These are phyloP conservation scores for Hansenula lynferdii DNA, from an alignment of 1,139 yeast species.

Conservation along the genomic window DNA sequence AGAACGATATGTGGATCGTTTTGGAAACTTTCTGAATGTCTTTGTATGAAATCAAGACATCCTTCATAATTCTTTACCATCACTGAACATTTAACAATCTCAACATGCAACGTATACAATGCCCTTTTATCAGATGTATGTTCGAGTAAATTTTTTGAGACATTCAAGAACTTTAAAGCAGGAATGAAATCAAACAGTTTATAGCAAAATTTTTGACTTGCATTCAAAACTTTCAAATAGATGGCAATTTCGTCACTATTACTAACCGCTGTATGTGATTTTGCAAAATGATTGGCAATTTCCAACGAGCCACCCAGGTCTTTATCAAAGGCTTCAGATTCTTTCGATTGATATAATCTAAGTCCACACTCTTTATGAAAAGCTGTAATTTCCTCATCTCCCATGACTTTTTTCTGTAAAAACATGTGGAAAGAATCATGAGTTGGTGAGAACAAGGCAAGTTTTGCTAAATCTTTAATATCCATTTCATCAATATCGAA, in stretches of 20 bases:
- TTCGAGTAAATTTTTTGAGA: constrained; percentile 6
- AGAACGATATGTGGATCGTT: constrained; percentile 19
- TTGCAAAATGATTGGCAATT: constrained; percentile 15
- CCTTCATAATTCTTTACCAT: constrained; percentile 8
- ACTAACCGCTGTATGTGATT: constrained; percentile 7
- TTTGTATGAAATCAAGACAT: constrained; percentile 11
- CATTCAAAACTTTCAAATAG: constrained; percentile 9
- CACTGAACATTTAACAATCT: constrained; percentile 12
- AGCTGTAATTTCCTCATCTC: constrained; percentile 26
- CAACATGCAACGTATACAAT: constrained; percentile 8
- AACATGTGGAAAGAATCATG: constrained; percentile 32
- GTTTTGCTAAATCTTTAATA: constrained; percentile 34
- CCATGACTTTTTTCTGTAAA: constrained; percentile 18
- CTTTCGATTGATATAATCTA: constrained; percentile 27
- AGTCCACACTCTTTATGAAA: constrained; percentile 41
- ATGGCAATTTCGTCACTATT: constrained; percentile 8
- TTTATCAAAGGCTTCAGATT: background rate
- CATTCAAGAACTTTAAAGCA: constrained; percentile 11
- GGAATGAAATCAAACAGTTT: constrained; percentile 14
- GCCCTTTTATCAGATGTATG: background rate
- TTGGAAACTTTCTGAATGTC: constrained; percentile 8
- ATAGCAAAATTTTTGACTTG: constrained; percentile 11
- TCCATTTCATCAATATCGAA: constrained; percentile 32
- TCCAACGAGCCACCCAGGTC: constrained; percentile 10
- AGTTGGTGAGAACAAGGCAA: constrained; percentile 34